Percentiles rank a stretch among this genome's conserved stretches.
These are phyloP conservation scores for Fusarium luffae DNA, from an alignment of 2,329 filamentous ascomycete genomes.

Conservation along the genomic window DNA sequence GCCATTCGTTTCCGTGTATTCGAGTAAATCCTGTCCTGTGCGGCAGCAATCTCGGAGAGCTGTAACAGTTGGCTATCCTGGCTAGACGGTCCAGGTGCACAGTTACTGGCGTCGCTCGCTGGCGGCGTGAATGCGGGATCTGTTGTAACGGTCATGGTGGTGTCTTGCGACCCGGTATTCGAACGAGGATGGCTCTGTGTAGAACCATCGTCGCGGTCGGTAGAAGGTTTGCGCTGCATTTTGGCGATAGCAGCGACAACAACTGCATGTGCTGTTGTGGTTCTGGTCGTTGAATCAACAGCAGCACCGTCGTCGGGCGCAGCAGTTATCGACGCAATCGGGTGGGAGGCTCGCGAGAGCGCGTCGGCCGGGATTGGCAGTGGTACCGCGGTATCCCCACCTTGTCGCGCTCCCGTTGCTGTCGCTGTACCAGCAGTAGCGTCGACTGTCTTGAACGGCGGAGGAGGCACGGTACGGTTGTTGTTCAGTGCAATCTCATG, in stretches of 20 bases:
- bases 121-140: constrained; percentile 43
- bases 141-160: constrained; percentile 40
- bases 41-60: constrained; percentile 68
- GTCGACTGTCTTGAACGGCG: constrained; percentile 29
- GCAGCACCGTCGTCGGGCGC: constrained; percentile 16
- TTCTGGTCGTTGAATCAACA: constrained; percentile 22
- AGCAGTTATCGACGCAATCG: constrained; percentile 34
- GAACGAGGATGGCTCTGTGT: constrained; percentile 42
- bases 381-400: constrained; percentile 45
- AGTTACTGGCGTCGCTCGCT: constrained; percentile 40
- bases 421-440: constrained; percentile 26
- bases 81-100: constrained; percentile 49
- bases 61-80: constrained; percentile 67
- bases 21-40: constrained; percentile 57
- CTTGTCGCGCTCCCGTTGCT: constrained; percentile 37
- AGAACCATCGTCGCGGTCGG: constrained; percentile 43
- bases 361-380: constrained; percentile 40
- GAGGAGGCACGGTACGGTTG: constrained; percentile 35
- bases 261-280: constrained; percentile 26
- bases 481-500: constrained; percentile 37
- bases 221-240: constrained; percentile 33
- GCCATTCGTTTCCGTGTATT: constrained; percentile 78
- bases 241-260: constrained; percentile 20
- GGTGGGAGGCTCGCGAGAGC: constrained; percentile 41
- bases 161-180: constrained; percentile 42